Conservation (phyloP, 2,329 filamentous ascomycete species). For the Periconia digitata region DNA sequence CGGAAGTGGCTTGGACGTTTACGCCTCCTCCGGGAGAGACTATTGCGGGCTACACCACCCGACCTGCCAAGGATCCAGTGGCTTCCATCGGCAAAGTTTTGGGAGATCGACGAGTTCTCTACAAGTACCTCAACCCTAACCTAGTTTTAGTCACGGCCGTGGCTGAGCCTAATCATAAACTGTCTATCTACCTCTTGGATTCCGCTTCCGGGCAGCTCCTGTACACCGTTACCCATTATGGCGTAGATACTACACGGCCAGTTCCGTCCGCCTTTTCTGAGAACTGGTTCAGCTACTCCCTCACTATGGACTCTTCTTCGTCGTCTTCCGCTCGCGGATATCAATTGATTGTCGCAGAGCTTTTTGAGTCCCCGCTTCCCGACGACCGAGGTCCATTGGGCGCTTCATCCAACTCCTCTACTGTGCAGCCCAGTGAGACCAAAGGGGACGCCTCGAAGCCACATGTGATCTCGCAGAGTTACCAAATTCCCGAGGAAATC, state of each 20-base stretch:
- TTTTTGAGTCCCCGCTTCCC: conserved; percentile 81
- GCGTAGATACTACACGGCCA: conserved; percentile 72
- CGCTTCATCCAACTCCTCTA: conserved; percentile 72
- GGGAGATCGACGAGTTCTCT: conserved; percentile 87
- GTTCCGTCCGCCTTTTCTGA: conserved; percentile 81
- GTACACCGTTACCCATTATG: conserved; percentile 67
- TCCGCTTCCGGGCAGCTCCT: conserved; percentile 82
- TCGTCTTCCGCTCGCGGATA: conserved; percentile 70
- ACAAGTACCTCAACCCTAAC: conserved; percentile 96
- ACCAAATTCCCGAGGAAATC: conserved; percentile 77
- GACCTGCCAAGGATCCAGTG: conserved; percentile 78
- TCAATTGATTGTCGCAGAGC: conserved; percentile 80
- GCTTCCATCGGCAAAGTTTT: conserved; percentile 94
- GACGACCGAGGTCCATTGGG: conserved; percentile 84
- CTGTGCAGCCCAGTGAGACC: conserved; percentile 65
- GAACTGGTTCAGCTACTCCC: conserved; percentile 93
- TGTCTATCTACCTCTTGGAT: conserved; percentile 80
- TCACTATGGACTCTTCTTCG: conserved; percentile 58
- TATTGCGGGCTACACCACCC: conserved; percentile 68
- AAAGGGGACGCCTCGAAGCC: conserved; percentile 64
- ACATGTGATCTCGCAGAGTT: conserved; percentile 77
- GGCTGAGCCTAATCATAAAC: conserved; percentile 59
- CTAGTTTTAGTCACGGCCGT: conserved; percentile 73
- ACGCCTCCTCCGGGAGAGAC: conserved; percentile 65
- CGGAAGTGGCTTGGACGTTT: conserved; percentile 68